Percentiles rank a stretch among this genome's conserved stretches.
Evolutionary conservation across 2,329 filamentous ascomycete species (phyloP).

Genomic region (Colletotrichum simmondsii): DNA sequence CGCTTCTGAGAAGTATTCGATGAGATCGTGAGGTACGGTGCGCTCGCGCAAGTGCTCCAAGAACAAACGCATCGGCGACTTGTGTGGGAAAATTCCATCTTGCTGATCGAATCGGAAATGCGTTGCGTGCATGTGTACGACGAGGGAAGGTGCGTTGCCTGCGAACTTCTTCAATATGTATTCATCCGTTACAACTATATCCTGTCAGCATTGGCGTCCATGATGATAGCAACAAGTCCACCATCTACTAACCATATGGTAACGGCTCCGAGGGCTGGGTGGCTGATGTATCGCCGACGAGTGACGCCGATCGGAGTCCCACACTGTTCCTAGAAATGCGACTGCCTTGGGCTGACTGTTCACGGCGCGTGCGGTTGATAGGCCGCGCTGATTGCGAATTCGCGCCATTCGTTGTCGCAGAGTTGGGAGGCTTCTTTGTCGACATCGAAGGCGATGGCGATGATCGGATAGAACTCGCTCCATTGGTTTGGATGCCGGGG

Average conservation of each 20-base stretch:
- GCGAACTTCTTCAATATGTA: slow-evolving; percentile 88
- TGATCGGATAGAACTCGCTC: slow-evolving; percentile 65
- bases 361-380: slow-evolving; percentile 68
- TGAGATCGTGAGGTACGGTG: slow-evolving; percentile 89
- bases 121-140: slow-evolving; percentile 84
- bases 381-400: slow-evolving; percentile 56
- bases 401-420: slow-evolving; percentile 53
- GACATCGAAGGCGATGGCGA: slow-evolving; percentile 70
- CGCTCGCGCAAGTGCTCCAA: slow-evolving; percentile 81
- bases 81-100: slow-evolving; percentile 91
- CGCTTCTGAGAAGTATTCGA: slow-evolving; percentile 78
- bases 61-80: slow-evolving; percentile 87
- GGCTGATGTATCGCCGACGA: slow-evolving; percentile 53
- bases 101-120: slow-evolving; percentile 95
- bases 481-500: slow-evolving; percentile 75
- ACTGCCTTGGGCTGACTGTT: slow-evolving; percentile 58
- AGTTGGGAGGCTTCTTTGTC: slow-evolving; percentile 62
- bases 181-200: slow-evolving; percentile 74
- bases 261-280: slow-evolving; percentile 55
- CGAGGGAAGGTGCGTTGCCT: slow-evolving; percentile 81
- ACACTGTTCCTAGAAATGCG: slow-evolving; percentile 63
- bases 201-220: slow-evolving; percentile 34
- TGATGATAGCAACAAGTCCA: neutral
- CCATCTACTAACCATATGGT: slow-evolving; percentile 60
- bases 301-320: slow-evolving; percentile 60